Conservation (phyloP, 306 rosid genomes). For the Geum urbanum region DNA sequence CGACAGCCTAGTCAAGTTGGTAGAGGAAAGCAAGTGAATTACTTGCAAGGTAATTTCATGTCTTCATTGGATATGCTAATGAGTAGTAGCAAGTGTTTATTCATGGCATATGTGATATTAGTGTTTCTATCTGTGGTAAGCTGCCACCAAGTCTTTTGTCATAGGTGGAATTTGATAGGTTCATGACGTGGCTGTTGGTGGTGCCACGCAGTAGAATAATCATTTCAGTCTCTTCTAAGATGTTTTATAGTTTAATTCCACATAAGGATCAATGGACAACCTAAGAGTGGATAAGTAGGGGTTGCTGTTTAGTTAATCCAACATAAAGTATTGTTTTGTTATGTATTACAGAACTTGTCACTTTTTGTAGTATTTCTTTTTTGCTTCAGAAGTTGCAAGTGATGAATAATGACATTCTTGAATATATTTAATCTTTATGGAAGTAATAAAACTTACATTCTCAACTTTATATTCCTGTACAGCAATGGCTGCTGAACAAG, state of each 20-base stretch:
- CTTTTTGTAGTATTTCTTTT: background rate
- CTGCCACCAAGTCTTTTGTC: too few species aligned
- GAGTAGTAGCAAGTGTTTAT: background rate
- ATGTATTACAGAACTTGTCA: background rate
- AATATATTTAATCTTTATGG: background rate
- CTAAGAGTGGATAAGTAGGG: background rate
- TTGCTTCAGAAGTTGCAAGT: background rate
- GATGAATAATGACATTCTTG: background rate
- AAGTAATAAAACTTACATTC: background rate
- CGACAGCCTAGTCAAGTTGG: conserved; percentile 57
- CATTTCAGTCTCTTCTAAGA: too few species aligned
- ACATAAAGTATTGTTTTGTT: background rate
- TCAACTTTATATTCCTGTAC: conserved; percentile 25
- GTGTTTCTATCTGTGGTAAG: background rate
- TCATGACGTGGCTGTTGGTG: too few species aligned
- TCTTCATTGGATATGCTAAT: background rate
- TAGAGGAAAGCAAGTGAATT: conserved; percentile 44
- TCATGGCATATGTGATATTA: background rate
- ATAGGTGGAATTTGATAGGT: too few species aligned
- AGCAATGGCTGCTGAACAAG: conserved; percentile 47
- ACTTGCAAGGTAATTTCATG: conserved; percentile 45
- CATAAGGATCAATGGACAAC: too few species aligned
- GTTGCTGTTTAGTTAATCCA: background rate
- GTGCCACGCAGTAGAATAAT: too few species aligned
- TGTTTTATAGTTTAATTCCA: too few species aligned